Evolutionary conservation across 2,329 filamentous ascomycete species (phyloP).

Genomic region (Raffaelea deltoideospora): DNA sequence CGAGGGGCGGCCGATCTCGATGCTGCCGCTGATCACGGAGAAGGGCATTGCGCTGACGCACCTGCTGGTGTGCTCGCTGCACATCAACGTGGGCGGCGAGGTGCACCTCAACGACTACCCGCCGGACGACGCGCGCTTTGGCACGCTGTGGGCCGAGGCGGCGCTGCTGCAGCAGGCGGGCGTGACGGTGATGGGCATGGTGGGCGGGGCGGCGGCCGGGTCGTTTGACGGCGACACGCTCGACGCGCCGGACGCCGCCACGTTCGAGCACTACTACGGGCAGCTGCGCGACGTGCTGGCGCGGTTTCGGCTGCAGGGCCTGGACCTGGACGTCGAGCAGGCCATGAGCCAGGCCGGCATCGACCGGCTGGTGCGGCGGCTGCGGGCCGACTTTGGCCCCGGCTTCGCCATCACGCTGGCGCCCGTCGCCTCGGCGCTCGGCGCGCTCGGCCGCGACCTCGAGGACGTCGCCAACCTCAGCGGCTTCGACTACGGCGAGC

Average conservation of each 20-base stretch:
- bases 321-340: slow-evolving; percentile 67
- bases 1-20: slow-evolving; percentile 29
- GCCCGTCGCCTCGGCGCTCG: slow-evolving; percentile 58
- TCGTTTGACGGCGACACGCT: slow-evolving; percentile 44
- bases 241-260: slow-evolving; percentile 25
- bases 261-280: slow-evolving; percentile 56
- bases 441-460: slow-evolving; percentile 33
- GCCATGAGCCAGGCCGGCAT: slow-evolving; percentile 49
- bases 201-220: slow-evolving; percentile 71
- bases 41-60: slow-evolving; percentile 48
- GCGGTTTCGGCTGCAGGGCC: slow-evolving; percentile 41
- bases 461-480: slow-evolving; percentile 49
- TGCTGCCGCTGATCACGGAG: slow-evolving; percentile 35
- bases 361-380: slow-evolving; percentile 44
- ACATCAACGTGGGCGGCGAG: slow-evolving; percentile 55
- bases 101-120: slow-evolving; percentile 70
- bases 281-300: slow-evolving; percentile 48
- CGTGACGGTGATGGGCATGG: slow-evolving; percentile 71
- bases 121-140: slow-evolving; percentile 51
- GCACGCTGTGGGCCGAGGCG: slow-evolving; percentile 66
- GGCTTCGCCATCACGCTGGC: slow-evolving; percentile 61
- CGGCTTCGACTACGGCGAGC: slow-evolving; percentile 64
- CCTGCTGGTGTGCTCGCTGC: slow-evolving; percentile 73
- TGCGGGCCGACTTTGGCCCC: slow-evolving; percentile 48
- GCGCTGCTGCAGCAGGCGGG: slow-evolving; percentile 55